Evolutionary conservation across 805 yeast genomes (phyloP).

Genomic region (Yueomyces sp.): DNA sequence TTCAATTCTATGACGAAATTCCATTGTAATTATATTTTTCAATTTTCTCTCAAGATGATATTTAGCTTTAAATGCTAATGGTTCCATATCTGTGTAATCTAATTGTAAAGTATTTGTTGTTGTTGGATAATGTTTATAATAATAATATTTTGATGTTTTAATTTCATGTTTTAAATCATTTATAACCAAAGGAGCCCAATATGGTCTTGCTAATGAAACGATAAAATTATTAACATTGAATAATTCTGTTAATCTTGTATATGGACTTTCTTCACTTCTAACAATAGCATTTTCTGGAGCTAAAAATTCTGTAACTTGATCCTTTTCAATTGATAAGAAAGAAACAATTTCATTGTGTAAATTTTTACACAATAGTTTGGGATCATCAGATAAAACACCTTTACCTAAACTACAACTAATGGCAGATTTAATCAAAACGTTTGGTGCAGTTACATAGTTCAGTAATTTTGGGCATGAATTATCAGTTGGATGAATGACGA

Average conservation of each 20-base stretch:
- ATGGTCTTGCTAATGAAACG: slow-evolving; percentile 86
- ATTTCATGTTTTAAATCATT: slow-evolving; percentile 68
- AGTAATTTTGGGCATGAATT: slow-evolving; percentile 52
- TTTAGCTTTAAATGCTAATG: slow-evolving; percentile 23
- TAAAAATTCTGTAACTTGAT: slow-evolving; percentile 19
- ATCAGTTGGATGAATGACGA: slow-evolving; percentile 68
- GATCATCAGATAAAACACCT: slow-evolving; percentile 46
- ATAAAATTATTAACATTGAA: slow-evolving; percentile 91
- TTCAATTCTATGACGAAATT: slow-evolving; percentile 71
- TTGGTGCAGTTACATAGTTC: slow-evolving; percentile 88
- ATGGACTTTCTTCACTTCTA: slow-evolving; percentile 49
- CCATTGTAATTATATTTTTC: slow-evolving; percentile 54
- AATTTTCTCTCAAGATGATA: slow-evolving; percentile 27
- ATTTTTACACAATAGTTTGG: slow-evolving; percentile 45
- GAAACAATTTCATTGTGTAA: slow-evolving; percentile 50
- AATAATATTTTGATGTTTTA: slow-evolving; percentile 26
- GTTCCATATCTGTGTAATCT: slow-evolving; percentile 24
- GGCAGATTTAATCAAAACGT: slow-evolving; percentile 82
- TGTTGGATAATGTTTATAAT: slow-evolving; percentile 28
- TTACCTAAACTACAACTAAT: slow-evolving; percentile 74
- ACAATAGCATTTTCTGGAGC: slow-evolving; percentile 36
- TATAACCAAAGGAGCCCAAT: slow-evolving; percentile 77
- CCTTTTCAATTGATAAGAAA: slow-evolving; percentile 30
- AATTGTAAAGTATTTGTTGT: slow-evolving; percentile 17
- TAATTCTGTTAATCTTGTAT: slow-evolving; percentile 76